Conservation (phyloP, 2,329 filamentous ascomycete genomes). For the Curvularia spicifera region DNA sequence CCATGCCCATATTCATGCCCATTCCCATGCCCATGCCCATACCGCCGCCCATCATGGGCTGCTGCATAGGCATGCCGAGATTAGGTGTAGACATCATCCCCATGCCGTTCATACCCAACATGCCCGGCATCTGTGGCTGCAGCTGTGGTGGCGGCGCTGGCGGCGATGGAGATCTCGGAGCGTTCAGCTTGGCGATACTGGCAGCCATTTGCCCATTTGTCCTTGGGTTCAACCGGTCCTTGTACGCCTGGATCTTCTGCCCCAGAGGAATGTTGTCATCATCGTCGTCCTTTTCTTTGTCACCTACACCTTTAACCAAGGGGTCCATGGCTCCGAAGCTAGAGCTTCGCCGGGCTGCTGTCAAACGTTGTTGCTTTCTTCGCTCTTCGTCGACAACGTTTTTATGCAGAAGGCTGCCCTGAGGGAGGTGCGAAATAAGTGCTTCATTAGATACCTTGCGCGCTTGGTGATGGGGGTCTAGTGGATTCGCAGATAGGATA, state of each 20-base stretch:
- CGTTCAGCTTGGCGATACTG: conserved; percentile 1
- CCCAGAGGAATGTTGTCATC: conserved; percentile 42
- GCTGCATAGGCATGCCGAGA: conserved; percentile 1
- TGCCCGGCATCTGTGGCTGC: conserved; percentile 12
- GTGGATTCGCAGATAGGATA: conserved; percentile 64
- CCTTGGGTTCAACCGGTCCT: conserved; percentile 37
- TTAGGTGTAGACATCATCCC: neutral
- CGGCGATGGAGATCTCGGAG: neutral
- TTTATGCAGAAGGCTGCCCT: conserved; percentile 52
- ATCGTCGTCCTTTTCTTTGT: conserved; percentile 36
- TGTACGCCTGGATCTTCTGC: conserved; percentile 49
- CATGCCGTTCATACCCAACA: conserved; percentile 20
- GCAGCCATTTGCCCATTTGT: conserved; percentile 24
- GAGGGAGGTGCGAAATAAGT: conserved; percentile 43
- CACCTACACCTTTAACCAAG: conserved; percentile 31
- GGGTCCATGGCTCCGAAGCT: conserved; percentile 41
- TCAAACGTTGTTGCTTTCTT: conserved; percentile 44
- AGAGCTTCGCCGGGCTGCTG: conserved; percentile 42
- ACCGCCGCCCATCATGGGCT: conserved; percentile 14
- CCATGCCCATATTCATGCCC: conserved; percentile 8
- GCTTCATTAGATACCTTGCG: conserved; percentile 47
- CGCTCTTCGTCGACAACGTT: conserved; percentile 48
- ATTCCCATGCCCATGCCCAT: conserved; percentile 14
- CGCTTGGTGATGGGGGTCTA: conserved; percentile 41
- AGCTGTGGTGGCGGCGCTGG: neutral